Evolutionary conservation across 2,329 filamentous ascomycete species (phyloP).

Genomic region (Aspergillus awamori): DNA sequence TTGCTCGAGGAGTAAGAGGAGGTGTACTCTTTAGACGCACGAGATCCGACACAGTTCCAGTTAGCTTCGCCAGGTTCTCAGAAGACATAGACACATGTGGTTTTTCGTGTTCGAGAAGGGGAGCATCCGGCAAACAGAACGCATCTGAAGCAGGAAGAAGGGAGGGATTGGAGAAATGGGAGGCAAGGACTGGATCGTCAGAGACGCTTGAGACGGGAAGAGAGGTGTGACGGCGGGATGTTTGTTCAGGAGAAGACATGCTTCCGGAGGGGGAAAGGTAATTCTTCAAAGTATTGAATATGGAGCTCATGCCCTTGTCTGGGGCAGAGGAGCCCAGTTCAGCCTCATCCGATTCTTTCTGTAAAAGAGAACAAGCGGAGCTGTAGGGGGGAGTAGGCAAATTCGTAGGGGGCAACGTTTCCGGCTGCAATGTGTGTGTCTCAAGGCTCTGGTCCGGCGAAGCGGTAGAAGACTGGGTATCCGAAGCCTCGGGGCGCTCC

Average conservation of each 20-base stretch:
- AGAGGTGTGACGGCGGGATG: conserved; percentile 49
- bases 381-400: conserved; percentile 50
- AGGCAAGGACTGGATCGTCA: conserved; percentile 66
- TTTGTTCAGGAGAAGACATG: conserved; percentile 35
- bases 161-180: conserved; percentile 70
- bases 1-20: conserved; percentile 83
- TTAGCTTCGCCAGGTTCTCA: conserved; percentile 69
- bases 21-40: conserved; percentile 81
- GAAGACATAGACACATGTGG: conserved; percentile 46
- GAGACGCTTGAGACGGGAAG: conserved; percentile 67
- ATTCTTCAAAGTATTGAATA: conserved; percentile 49
- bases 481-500: conserved; percentile 40
- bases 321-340: conserved; percentile 42
- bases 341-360: conserved; percentile 47
- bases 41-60: conserved; percentile 67
- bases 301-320: conserved; percentile 44
- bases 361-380: conserved; percentile 47
- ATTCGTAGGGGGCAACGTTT: conserved; percentile 36
- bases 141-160: conserved; percentile 56
- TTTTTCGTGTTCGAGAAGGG: conserved; percentile 53
- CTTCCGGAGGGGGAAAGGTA: conserved; percentile 44
- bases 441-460: conserved; percentile 28
- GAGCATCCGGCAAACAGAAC: conserved; percentile 49
- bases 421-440: conserved; percentile 31
- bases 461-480: conserved; percentile 33